phyloP scores from a whole-genome alignment of 129 eudicot species.

The Artemisia tridentata region DNA sequence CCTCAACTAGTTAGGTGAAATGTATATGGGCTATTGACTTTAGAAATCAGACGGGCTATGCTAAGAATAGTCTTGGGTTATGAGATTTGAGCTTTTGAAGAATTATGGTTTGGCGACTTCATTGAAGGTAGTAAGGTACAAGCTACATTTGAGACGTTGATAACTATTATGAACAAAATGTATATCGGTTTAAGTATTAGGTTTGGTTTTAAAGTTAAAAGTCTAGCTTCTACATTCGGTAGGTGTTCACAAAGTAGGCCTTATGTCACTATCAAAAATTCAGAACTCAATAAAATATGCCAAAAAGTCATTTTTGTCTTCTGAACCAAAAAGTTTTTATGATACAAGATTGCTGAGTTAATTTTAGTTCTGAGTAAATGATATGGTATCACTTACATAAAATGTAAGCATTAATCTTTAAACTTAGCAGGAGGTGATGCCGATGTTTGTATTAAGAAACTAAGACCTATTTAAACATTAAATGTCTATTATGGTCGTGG shows the following conservation, averaged over 20 bases:
- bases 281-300: not conserved
- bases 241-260: not conserved
- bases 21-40: not conserved
- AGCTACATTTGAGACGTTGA: not conserved
- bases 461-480: not conserved
- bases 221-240: not conserved
- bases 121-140: not conserved
- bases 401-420: not conserved
- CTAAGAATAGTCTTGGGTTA: not conserved
- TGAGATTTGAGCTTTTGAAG: not conserved
- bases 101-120: not conserved
- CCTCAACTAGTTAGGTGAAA: not conserved
- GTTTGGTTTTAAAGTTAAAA: constrained; percentile 5
- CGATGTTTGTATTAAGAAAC: not conserved
- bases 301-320: not conserved
- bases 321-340: constrained; percentile 6
- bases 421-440: not conserved
- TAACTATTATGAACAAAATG: not conserved
- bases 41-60: not conserved
- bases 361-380: not conserved
- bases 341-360: not conserved
- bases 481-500: not conserved
- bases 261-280: not conserved
- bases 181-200: not conserved
- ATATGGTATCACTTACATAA: not conserved